Evolutionary conservation across 2,329 filamentous ascomycete genomes (phyloP).

Genomic region (Annulohypoxylon truncatum): DNA sequence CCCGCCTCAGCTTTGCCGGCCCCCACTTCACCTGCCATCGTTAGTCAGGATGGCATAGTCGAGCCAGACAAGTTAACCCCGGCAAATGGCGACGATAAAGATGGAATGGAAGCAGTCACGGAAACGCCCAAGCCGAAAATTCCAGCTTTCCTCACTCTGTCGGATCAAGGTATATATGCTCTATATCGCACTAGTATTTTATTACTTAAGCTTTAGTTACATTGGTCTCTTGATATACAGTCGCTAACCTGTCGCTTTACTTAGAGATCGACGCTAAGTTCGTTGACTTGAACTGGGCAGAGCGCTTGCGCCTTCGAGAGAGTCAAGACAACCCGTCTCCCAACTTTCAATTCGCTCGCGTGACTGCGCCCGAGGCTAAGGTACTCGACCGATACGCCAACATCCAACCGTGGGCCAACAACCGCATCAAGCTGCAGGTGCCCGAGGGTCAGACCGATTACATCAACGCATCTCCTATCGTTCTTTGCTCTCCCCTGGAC

Average conservation of each 20-base stretch:
- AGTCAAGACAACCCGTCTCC: conserved; percentile 54
- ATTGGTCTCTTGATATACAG: not conserved
- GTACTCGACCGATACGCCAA: conserved; percentile 87
- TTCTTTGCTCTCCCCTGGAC: conserved; percentile 60
- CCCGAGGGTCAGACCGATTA: conserved; percentile 79
- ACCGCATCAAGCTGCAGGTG: conserved; percentile 83
- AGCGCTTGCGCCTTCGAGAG: conserved; percentile 60
- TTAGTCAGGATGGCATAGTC: conserved; percentile 53
- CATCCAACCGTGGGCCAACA: conserved; percentile 89
- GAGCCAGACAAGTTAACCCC: conserved; percentile 39
- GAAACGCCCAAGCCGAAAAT: conserved; percentile 49
- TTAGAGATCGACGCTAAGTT: conserved; percentile 65
- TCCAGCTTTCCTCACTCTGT: conserved; percentile 65
- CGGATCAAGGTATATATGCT: conserved; percentile 58
- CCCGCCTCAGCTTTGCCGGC: conserved; percentile 45
- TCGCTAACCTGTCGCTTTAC: conserved; percentile 24
- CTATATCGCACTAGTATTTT: not conserved
- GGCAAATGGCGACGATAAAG: conserved; percentile 43
- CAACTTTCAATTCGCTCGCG: conserved; percentile 60
- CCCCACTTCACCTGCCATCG: conserved; percentile 46
- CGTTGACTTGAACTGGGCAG: conserved; percentile 64
- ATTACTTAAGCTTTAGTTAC: conserved; percentile 2
- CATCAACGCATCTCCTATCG: conserved; percentile 83
- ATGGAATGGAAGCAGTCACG: conserved; percentile 40
- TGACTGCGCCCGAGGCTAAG: conserved; percentile 66